Evolutionary conservation across 208 protist species (phyloP), one percentile per base, ranked within the genome.

Genomic region (Trypanosoma lewisi): DNA sequence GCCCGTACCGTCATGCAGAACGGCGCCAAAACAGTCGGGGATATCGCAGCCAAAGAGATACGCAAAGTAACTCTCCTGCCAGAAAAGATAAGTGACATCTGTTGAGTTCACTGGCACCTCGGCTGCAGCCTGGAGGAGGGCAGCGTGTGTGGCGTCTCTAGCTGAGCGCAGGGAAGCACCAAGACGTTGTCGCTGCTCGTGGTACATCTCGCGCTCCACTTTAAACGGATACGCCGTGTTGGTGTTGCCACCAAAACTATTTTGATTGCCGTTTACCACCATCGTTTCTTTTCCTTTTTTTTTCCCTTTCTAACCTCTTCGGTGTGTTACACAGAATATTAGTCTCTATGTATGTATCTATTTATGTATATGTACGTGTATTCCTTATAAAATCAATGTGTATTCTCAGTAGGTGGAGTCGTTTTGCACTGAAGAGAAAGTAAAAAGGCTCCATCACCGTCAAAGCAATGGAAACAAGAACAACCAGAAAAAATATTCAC

Each of bases 21-120:
- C 80, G 2, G 77, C 77, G 14, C 83, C 87, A 57, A 78, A 93
- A 33, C 80, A 79, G 41, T 97, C 91, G 14, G 93, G 89, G 62
- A 93, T 83, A 42, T 90, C 80, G 27, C 75, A 77, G 31, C 96
- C 96, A 65, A 96, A 96, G 12, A 97, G 73, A 66, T 96, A 98
- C 63, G 87, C 79, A 71, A 96, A 98, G 78, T 97, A 97, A 80
- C 87, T 96, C 59, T 98, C 96, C 73, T 98, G 95, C 55, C 91
- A 77, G 62, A 95, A 96, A 33, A 91, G 77, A 64, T 94, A 93
- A 64, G 84, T 92, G 42, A 72, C 75, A 77, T 97, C 93, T 1
- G 93, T 91, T 25, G 84, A 91, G 79, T 95, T 90, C 63, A 96
- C 82, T 9, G 88, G 88, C 0, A 95, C 85, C 73, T 97, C 88